Evolutionary conservation across 2,329 filamentous ascomycete species (phyloP), one percentile per base, ranked within the genome.

Genomic region (Cytospora leucostoma): DNA sequence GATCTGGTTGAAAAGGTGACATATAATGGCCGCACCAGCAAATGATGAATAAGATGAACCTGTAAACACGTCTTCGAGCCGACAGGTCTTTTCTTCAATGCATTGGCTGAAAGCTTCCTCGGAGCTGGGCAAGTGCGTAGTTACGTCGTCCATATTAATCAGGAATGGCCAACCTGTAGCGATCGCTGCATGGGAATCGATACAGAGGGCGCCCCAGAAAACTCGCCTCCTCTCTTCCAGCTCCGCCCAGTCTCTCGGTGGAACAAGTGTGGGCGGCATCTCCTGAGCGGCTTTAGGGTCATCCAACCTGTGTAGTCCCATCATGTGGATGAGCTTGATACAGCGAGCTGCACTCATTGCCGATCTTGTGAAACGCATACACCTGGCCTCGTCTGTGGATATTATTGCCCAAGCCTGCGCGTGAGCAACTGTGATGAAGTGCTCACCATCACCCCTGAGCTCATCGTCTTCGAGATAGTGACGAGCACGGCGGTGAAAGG

Each of bases 151-250:
- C 63, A 91, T 84, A 67, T 96, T 88, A 50, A 97, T 87, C 33
- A 88, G 79, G 79, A 91, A 89, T 0, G 93, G 92, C 93, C 93
- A 97, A 2, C 93, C 93, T 4, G 93, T 96, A 13, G 92, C 92
- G 58, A 96, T 91, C 70, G 90, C 92, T 2, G 91, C 89, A 75
- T 96, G 96, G 33, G 91, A 85, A 73, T 97, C 93, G 50, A 91
- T 83, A 68, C 88, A 90, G 71, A 94, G 97, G 0, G 88, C 84
- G 67, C 88, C 85, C 94, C 94, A 97, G 69, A 97, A 96, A 0
- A 90, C 88, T 68, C 94, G 83, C 63, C 94, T 84, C 58, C 93
- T 83, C 74, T 98, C 93, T 64, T 84, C 81, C 21, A 80, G 67
- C 66, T 97, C 94, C 0, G 85, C 87, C 92, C 92, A 96, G 71